Evolutionary conservation across 352 stramenopile genomes (phyloP), one percentile per base, ranked within the genome.

Genomic region (Globisporangium perplexum): DNA sequence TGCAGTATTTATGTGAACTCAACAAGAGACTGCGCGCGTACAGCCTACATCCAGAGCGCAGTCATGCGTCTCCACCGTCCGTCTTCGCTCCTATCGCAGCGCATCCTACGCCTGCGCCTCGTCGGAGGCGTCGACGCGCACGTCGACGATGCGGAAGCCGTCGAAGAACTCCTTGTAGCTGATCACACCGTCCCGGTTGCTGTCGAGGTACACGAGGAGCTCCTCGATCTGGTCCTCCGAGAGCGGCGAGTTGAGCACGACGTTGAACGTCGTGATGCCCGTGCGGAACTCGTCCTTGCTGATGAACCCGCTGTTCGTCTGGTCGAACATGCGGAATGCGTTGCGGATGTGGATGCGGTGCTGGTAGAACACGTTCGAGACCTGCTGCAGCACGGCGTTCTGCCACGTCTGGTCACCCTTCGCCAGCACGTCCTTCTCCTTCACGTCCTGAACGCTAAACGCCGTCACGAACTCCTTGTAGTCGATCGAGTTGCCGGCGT

Each of bases 121-220:
- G n/a, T 63, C 65, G 23, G 30, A 24, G 11, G 49, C 11, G 39
- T 45, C 47, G 26, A 91, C 50, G 15, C 71, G 78, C 49, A 92
- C 78, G 47, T 92, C 78, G 33, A 96, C 83, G 45, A 97, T 72
- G 45, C 81, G 72, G 69, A 97, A 97, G 51, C 89, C 89, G 44
- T 95, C 75, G 41, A 98, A 90, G 65, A 98, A 98, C 64, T 98
- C 90, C 65, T 95, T 93, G 79, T 97, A 98, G 68, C 83, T 93
- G 58, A 98, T 85, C 30, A 83, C 87, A 41, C 91, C 91, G 64
- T 97, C 88, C 41, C 90, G 69, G 69, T 98, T 88, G 55, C 70
- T 85, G 69, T 98, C 91, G 3, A 98, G 69, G 53, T 91, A 85
- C 0, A 66, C 63, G 38, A 97, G 69, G 51, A 97, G 65, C 57